Evolutionary conservation across 129 eudicot genomes (phyloP).

Genomic region (Cynara cardunculus): DNA sequence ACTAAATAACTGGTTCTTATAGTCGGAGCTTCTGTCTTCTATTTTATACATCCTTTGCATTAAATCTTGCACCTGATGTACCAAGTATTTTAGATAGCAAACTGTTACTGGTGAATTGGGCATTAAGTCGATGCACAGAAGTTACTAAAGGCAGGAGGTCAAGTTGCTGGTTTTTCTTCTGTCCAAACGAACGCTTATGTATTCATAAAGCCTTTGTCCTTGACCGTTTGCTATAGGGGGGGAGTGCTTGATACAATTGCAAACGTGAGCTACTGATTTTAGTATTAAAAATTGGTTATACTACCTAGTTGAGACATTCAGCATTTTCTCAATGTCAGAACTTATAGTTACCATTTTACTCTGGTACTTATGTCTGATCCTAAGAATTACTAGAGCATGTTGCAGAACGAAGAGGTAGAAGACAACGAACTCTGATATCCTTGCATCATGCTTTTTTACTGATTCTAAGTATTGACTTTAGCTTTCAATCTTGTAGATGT

Average conservation of each 20-base stretch:
- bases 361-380: not conserved
- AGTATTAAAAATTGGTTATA: not conserved
- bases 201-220: not conserved
- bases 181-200: not conserved
- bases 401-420: not conserved
- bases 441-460: not conserved
- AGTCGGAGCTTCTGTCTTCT: not conserved
- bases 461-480: not conserved
- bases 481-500: not conserved
- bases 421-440: not conserved
- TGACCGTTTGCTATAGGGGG: not conserved
- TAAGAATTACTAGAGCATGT: not conserved
- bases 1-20: not conserved
- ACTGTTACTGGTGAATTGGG: not conserved
- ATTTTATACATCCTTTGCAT: no score
- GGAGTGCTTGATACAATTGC: not conserved
- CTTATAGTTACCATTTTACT: not conserved
- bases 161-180: not conserved
- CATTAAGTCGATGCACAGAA: not conserved
- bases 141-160: not conserved
- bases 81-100: no score
- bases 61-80: no score
- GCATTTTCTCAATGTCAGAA: not conserved
- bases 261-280: not conserved
- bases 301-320: not conserved